Evolutionary conservation across 139 green algal species (phyloP).

Genomic region (Mychonastes homosphaera): DNA sequence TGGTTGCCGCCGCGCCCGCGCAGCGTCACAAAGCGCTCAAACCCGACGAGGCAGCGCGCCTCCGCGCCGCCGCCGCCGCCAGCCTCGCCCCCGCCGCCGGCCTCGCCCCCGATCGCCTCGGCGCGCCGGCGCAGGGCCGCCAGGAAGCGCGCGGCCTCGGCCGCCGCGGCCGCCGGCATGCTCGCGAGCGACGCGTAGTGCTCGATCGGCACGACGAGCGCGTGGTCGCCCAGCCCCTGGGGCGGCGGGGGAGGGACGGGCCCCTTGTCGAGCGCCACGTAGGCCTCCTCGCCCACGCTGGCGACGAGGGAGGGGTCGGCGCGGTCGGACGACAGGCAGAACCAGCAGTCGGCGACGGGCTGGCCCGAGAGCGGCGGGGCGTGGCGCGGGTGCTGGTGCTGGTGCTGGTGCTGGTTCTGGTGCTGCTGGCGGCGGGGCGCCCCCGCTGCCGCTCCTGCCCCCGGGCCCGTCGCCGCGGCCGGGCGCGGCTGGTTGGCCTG

Average conservation of each 20-base stretch:
- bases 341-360: conserved; percentile 74
- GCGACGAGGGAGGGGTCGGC: conserved; percentile 38
- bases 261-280: conserved; percentile 77
- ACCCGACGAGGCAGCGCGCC: conserved; percentile 60
- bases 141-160: conserved; percentile 39
- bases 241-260: conserved; percentile 53
- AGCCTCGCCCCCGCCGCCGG: conserved; percentile 32
- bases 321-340: conserved; percentile 53
- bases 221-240: too few relatives aligned
- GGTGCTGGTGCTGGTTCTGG: not conserved
- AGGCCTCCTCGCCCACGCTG: conserved; percentile 63
- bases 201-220: conserved; percentile 83
- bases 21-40: conserved; percentile 56
- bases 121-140: too few relatives aligned
- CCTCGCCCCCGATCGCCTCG: not conserved
- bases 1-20: conserved; percentile 68
- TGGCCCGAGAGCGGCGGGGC: conserved; percentile 21
- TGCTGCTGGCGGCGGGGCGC: not conserved
- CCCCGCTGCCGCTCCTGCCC: not conserved
- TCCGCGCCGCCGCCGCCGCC: conserved; percentile 40
- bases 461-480: not conserved
- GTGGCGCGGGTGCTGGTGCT: not conserved
- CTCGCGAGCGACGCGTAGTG: conserved; percentile 57
- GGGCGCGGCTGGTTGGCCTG: conserved; percentile 5
- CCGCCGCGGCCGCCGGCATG: conserved; percentile 23